Evolutionary conservation across 805 yeast genomes (phyloP).

Genomic region (Wickerhamiella spandovensis): DNA sequence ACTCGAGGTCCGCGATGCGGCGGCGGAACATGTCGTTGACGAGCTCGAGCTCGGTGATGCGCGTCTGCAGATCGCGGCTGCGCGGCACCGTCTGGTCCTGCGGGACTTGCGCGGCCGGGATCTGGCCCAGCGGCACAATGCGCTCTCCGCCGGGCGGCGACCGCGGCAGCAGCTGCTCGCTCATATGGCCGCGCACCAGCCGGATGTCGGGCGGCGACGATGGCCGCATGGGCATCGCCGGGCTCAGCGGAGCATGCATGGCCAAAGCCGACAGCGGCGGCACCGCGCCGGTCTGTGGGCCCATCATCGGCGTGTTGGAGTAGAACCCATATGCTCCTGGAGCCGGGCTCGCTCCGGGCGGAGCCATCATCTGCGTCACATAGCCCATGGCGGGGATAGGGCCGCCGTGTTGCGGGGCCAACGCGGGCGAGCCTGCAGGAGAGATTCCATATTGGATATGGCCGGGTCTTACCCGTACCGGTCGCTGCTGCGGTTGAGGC

Average conservation of each 20-base stretch:
- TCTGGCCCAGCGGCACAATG: conserved; percentile 18
- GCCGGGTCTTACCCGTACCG: not conserved
- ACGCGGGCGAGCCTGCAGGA: not conserved
- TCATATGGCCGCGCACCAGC: conserved; percentile 18
- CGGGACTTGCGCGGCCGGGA: conserved; percentile 15
- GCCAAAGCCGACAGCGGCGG: conserved; percentile 8
- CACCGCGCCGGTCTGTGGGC: conserved; percentile 7
- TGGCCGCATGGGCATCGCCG: conserved; percentile 1
- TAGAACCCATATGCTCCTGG: not conserved
- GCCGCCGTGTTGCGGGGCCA: not conserved
- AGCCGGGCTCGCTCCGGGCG: conserved; percentile 3
- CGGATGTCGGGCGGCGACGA: conserved; percentile 11
- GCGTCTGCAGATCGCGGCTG: conserved; percentile 42
- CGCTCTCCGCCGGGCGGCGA: conserved; percentile 18
- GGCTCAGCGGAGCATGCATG: conserved; percentile 4
- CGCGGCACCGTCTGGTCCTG: conserved; percentile 13
- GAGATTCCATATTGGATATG: not conserved
- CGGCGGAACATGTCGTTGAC: conserved; percentile 81
- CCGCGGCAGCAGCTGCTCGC: conserved; percentile 19
- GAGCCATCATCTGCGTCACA: not conserved
- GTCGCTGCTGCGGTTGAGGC: conserved; percentile 1
- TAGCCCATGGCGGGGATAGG: conserved; percentile 1
- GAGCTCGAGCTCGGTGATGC: conserved; percentile 77
- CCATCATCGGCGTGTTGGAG: not conserved
- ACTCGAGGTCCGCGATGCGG: conserved; percentile 69